These are phyloP conservation scores for Erodium maritimum DNA, from an alignment of 345 rosid species.

Conservation along the genomic window DNA sequence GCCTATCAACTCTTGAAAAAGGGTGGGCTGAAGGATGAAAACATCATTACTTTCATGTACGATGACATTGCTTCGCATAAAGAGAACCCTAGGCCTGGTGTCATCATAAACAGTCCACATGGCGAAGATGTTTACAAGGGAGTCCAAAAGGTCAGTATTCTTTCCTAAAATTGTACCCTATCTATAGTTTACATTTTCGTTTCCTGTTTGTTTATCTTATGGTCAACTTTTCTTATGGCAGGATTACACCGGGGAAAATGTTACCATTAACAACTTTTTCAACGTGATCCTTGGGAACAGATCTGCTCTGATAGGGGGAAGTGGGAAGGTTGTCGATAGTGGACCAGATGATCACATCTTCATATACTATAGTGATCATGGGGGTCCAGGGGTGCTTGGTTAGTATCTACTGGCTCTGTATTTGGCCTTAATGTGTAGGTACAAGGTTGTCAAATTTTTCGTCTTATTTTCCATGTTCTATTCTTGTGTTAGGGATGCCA, in stretches of 20 bases:
- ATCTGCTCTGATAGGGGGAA: slow-evolving; percentile 65
- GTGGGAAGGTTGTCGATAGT: slow-evolving; percentile 80
- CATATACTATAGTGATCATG: slow-evolving; percentile 70
- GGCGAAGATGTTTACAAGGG: slow-evolving; percentile 32
- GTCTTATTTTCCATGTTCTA: neutral
- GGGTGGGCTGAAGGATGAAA: slow-evolving; percentile 37
- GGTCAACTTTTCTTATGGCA: slow-evolving; percentile 16
- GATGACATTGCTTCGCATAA: slow-evolving; percentile 29
- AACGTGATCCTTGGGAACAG: slow-evolving; percentile 74
- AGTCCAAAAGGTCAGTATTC: slow-evolving; percentile 23
- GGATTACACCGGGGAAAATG: slow-evolving; percentile 85
- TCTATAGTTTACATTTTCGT: neutral
- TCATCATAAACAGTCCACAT: slow-evolving; percentile 26
- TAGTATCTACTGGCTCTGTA: slow-evolving; percentile 15
- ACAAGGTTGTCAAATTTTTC: slow-evolving; percentile 1
- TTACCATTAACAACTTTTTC: slow-evolving; percentile 51
- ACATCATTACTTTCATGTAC: slow-evolving; percentile 34
- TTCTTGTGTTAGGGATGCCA: slow-evolving; percentile 64
- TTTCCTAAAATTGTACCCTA: neutral
- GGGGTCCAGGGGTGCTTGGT: slow-evolving; percentile 93
- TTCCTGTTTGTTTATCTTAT: neutral
- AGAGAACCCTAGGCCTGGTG: slow-evolving; percentile 33
- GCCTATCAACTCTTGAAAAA: slow-evolving; percentile 32
- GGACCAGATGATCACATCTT: slow-evolving; percentile 88
- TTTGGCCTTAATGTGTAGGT: neutral